Percentiles rank a stretch among this genome's conserved stretches.
These are phyloP conservation scores for Pseudocercospora cruenta DNA, from an alignment of 2,329 filamentous ascomycete species.

Conservation along the genomic window DNA sequence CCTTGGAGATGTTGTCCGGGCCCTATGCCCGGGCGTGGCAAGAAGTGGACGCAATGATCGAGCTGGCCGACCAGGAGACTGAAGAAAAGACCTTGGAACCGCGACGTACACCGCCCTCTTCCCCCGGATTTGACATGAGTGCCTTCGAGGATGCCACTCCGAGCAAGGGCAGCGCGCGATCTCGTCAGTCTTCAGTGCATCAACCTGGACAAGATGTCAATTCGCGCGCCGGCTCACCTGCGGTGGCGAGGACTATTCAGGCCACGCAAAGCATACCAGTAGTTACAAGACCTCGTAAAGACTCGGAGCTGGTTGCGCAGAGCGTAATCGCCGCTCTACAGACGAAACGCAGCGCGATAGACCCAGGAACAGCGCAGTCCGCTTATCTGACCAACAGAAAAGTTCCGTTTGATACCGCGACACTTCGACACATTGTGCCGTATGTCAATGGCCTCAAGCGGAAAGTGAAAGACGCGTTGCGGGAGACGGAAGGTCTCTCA, in stretches of 20 bases:
- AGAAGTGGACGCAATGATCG: constrained; percentile 85
- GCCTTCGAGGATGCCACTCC: constrained; percentile 55
- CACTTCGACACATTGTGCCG: constrained; percentile 64
- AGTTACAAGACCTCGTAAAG: constrained; percentile 54
- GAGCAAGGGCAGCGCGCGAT: constrained; percentile 6
- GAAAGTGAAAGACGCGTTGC: constrained; percentile 52
- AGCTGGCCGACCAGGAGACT: constrained; percentile 71
- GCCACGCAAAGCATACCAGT: constrained; percentile 30
- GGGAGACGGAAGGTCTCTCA: constrained; percentile 52
- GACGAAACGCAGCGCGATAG: constrained; percentile 34
- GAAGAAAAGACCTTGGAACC: constrained; percentile 57
- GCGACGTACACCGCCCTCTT: constrained; percentile 58
- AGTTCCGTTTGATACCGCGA: constrained; percentile 68
- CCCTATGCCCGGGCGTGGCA: constrained; percentile 67
- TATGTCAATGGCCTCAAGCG: constrained; percentile 54
- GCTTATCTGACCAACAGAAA: constrained; percentile 50
- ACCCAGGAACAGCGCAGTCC: constrained; percentile 32
- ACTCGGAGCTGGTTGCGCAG: constrained; percentile 62
- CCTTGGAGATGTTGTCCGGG: constrained; percentile 67
- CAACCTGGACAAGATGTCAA: constrained; percentile 2
- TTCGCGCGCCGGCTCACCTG: not conserved
- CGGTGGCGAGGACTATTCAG: not conserved
- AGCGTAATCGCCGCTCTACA: constrained; percentile 65
- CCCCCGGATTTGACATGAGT: constrained; percentile 61
- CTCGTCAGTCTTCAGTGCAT: constrained; percentile 9